phyloP scores from a whole-genome alignment of 2,329 filamentous ascomycete species.

The Phyllachora maydis region DNA sequence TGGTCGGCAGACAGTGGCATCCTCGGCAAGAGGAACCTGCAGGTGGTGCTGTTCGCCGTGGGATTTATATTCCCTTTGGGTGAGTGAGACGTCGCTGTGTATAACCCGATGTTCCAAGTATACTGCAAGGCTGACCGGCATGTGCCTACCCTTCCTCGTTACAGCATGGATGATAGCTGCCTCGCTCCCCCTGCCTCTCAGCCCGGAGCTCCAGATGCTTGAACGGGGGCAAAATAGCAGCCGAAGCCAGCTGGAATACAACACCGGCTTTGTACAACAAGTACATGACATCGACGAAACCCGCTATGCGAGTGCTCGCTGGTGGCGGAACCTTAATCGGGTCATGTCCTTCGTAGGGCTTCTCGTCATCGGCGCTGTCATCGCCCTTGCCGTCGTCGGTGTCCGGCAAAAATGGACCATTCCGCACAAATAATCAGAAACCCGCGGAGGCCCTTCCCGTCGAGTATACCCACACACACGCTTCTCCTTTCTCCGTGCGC shows the following conservation, averaged over 20 bases:
- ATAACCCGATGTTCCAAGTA: too few species aligned
- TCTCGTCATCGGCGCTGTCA: slow-evolving; percentile 28
- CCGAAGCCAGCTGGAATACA: slow-evolving; percentile 16
- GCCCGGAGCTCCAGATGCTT: slow-evolving; percentile 28
- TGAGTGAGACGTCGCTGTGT: too few species aligned
- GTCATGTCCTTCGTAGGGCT: slow-evolving; percentile 35
- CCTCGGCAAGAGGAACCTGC: slow-evolving; percentile 48
- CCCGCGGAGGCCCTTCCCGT: background rate
- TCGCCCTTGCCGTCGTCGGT: slow-evolving; percentile 29
- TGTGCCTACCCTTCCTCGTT: slow-evolving; percentile 1
- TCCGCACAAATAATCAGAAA: slow-evolving; percentile 1
- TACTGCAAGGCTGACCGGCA: too few species aligned
- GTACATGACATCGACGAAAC: slow-evolving; percentile 18
- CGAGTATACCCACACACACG: too few species aligned
- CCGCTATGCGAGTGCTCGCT: slow-evolving; percentile 28
- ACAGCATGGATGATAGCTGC: slow-evolving; percentile 71
- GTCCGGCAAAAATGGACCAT: slow-evolving; percentile 25
- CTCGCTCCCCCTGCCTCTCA: slow-evolving; percentile 47
- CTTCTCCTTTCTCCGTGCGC: slow-evolving; percentile 1
- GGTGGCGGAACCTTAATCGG: slow-evolving; percentile 39
- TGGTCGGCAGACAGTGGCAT: slow-evolving; percentile 39
- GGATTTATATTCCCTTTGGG: slow-evolving; percentile 63
- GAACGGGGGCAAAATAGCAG: slow-evolving; percentile 19
- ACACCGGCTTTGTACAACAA: slow-evolving; percentile 12
- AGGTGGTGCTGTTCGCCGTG: slow-evolving; percentile 52